Conservation (phyloP, 2,329 filamentous ascomycete species). For the Colletotrichum nymphaeae region DNA sequence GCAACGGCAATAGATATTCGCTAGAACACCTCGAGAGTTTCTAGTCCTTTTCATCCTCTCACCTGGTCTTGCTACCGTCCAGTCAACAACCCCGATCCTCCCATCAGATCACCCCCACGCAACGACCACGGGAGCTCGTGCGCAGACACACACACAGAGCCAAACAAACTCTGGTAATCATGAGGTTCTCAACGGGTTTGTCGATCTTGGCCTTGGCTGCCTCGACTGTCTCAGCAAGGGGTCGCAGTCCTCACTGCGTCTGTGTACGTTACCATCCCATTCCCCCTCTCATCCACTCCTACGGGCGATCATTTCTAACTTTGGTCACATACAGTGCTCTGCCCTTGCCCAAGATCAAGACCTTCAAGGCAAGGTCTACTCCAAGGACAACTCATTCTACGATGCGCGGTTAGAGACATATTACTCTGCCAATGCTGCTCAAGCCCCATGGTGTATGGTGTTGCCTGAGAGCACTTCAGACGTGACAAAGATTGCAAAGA, state of each 20-base stretch:
- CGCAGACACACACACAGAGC: not conserved
- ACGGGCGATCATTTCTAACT: not conserved
- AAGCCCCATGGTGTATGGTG: conserved; percentile 41
- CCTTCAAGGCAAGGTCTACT: conserved; percentile 41
- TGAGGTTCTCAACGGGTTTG: conserved; percentile 10
- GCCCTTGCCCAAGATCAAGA: conserved; percentile 36
- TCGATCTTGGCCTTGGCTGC: conserved; percentile 13
- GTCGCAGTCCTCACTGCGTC: conserved; percentile 8
- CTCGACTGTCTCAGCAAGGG: not conserved
- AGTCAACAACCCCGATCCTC: not conserved
- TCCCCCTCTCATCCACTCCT: not conserved
- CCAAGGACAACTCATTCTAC: conserved; percentile 37
- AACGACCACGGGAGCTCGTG: not conserved
- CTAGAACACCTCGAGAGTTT: not conserved
- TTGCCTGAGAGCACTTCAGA: conserved; percentile 25
- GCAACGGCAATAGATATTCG: not conserved
- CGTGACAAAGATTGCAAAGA: conserved; percentile 37
- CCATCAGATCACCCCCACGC: not conserved
- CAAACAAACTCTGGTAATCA: not conserved
- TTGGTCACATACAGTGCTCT: conserved; percentile 39
- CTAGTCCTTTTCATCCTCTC: not conserved
- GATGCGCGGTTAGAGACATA: conserved; percentile 40
- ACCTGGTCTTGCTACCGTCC: not conserved
- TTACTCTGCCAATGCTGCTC: conserved; percentile 46
- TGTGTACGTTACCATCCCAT: conserved; percentile 7